A percentile compares a stretch with the other conserved stretches of the same genome.
Conservation (phyloP, 345 rosid genomes). For the Excoecaria cochinchinensis region DNA sequence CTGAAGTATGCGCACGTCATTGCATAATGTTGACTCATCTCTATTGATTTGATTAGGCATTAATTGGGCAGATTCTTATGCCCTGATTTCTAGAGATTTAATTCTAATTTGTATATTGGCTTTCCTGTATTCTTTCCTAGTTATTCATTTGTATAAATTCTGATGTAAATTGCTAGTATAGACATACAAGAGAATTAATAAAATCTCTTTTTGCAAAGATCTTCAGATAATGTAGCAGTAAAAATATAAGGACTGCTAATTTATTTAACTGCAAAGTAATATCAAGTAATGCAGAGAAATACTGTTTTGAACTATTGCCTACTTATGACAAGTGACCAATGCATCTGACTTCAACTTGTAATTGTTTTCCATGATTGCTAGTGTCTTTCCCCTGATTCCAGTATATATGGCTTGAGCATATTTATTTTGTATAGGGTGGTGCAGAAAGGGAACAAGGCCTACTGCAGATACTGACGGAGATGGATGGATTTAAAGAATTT, state of each 20-base stretch:
- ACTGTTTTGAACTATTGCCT: not conserved
- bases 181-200: too few relatives aligned
- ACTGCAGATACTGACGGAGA: constrained; percentile 94
- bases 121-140: too few relatives aligned
- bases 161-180: too few relatives aligned
- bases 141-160: too few relatives aligned
- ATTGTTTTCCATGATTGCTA: not conserved
- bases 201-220: too few relatives aligned
- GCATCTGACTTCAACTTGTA: not conserved
- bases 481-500: constrained; percentile 94
- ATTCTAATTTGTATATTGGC: too few relatives aligned
- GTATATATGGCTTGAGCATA: not conserved
- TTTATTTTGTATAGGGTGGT: constrained; percentile 65
- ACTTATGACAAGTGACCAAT: not conserved
- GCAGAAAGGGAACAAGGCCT: constrained; percentile 98
- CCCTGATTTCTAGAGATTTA: too few relatives aligned
- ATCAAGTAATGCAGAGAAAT: not conserved
- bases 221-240: not conserved
- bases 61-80: too few relatives aligned
- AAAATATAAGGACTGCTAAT: not conserved
- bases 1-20: too few relatives aligned
- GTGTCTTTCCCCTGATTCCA: not conserved
- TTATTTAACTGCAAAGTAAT: not conserved
- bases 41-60: too few relatives aligned
- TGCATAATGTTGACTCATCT: too few relatives aligned